Conservation (phyloP, 73 alveolate genomes). For the Tetrahymena elliotti region DNA sequence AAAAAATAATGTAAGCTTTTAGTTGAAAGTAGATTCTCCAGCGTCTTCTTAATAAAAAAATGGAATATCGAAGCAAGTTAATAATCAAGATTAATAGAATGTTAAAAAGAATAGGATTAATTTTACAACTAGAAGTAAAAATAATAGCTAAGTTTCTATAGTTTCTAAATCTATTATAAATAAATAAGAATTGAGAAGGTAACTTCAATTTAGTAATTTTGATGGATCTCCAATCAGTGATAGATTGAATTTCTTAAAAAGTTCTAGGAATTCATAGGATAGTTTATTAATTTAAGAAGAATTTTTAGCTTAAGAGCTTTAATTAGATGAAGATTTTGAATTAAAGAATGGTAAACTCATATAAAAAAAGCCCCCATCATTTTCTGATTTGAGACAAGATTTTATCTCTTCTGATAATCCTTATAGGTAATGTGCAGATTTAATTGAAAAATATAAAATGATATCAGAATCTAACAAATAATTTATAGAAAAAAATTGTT, state of each 20-base stretch:
- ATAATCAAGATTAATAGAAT: too few species aligned
- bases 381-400: not conserved
- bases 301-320: not conserved
- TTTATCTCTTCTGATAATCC: not conserved
- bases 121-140: not conserved
- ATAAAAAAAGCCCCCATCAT: not conserved
- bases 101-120: not conserved
- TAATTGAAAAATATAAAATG: not conserved
- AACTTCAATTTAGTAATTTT: not conserved
- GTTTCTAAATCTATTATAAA: not conserved
- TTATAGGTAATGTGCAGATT: not conserved
- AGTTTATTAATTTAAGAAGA: not conserved
- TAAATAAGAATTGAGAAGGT: not conserved
- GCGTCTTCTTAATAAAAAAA: not conserved
- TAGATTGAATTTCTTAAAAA: not conserved
- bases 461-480: not conserved
- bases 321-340: not conserved
- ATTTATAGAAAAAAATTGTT: not conserved
- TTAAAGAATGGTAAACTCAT: not conserved
- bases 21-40: not conserved
- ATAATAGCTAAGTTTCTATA: too few species aligned
- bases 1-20: not conserved
- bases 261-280: not conserved
- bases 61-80: too few species aligned
- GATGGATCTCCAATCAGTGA: not conserved